Conservation (phyloP, 257 asterid species). For the Solanum medicagineum region DNA sequence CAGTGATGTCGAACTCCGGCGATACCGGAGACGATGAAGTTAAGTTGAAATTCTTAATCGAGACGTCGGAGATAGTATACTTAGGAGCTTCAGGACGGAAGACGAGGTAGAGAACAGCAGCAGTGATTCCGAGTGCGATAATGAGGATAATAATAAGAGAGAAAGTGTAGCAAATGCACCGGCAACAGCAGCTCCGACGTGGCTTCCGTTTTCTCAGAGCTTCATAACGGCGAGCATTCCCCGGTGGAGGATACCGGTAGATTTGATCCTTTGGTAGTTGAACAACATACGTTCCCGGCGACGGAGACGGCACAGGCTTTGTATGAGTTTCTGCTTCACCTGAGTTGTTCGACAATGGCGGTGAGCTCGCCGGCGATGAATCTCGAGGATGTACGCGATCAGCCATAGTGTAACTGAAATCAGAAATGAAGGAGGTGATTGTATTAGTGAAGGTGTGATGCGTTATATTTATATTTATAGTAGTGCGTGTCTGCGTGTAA, state of each 20-base stretch:
- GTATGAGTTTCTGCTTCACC: background rate
- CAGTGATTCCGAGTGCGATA: constrained; percentile 41
- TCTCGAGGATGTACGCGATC: constrained; percentile 9
- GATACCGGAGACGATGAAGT: constrained; percentile 40
- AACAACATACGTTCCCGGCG: constrained; percentile 21
- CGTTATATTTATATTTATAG: background rate
- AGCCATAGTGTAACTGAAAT: background rate
- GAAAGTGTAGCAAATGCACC: constrained; percentile 41
- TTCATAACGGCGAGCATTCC: constrained; percentile 19
- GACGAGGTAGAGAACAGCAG: constrained; percentile 60
- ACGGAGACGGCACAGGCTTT: background rate
- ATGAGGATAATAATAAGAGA: constrained; percentile 29
- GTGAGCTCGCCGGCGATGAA: background rate
- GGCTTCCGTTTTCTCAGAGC: constrained; percentile 18
- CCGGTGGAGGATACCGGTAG: constrained; percentile 26
- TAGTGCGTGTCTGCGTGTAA: background rate
- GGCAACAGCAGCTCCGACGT: constrained; percentile 36
- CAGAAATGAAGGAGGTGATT: background rate
- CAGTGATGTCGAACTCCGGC: constrained; percentile 53
- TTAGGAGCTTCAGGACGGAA: constrained; percentile 58
- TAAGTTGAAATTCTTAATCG: constrained; percentile 37
- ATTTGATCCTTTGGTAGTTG: constrained; percentile 32
- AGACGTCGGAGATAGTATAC: constrained; percentile 30
- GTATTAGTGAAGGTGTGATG: background rate
- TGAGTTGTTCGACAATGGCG: background rate